These are phyloP conservation scores for Oryza longistaminata DNA, from an alignment of 176 grass and related monocot genomes.

Conservation along the genomic window DNA sequence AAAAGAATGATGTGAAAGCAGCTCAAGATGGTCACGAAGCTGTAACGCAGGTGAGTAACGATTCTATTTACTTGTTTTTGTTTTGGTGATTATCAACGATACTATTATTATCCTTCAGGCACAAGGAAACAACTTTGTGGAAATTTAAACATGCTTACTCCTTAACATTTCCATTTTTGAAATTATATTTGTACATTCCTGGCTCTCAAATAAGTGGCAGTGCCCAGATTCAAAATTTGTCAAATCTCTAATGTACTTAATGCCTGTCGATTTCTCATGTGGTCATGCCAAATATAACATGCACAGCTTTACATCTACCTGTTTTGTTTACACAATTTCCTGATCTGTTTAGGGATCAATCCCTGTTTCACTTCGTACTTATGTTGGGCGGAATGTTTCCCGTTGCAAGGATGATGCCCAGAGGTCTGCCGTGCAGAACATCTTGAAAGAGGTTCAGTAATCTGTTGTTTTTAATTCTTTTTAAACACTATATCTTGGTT, in stretches of 20 bases:
- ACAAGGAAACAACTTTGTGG: neutral
- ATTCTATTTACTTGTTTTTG: constrained; percentile 24
- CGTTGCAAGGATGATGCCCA: constrained; percentile 85
- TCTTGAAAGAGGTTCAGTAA: constrained; percentile 77
- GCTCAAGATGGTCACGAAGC: constrained; percentile 40
- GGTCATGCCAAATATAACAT: neutral
- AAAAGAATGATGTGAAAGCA: constrained; percentile 50
- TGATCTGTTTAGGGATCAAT: constrained; percentile 56
- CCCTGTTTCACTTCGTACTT: constrained; percentile 76
- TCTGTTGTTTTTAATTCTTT: constrained; percentile 7
- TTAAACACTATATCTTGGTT: constrained; percentile 20
- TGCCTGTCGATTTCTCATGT: neutral
- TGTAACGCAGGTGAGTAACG: constrained; percentile 52
- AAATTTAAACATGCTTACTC: neutral
- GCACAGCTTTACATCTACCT: constrained; percentile 25
- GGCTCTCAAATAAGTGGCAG: neutral
- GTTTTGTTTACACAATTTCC: constrained; percentile 24
- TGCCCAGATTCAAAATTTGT: constrained; percentile 4
- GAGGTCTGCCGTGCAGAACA: constrained; percentile 56
- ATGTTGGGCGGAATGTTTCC: constrained; percentile 73
- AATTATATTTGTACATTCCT: neutral
- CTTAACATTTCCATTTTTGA: neutral
- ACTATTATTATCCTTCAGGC: constrained; percentile 10
- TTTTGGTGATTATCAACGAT: neutral
- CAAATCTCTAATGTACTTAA: constrained; percentile 11